Conservation (phyloP, 768 basidiomycete genomes). For the Hygrocybe punicea region DNA sequence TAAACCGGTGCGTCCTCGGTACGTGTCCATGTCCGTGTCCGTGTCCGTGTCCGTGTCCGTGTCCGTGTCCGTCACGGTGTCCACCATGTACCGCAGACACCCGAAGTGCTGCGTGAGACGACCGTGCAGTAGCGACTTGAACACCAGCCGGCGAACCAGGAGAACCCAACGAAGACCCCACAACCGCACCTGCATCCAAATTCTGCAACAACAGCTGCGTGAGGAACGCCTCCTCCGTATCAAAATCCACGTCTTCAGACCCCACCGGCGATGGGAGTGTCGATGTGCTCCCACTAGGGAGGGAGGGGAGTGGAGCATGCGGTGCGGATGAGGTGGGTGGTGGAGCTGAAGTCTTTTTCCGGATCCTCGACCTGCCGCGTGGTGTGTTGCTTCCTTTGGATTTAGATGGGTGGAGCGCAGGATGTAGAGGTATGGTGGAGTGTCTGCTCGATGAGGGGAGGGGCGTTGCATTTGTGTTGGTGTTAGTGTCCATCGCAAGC, state of each 20-base stretch:
- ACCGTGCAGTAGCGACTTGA: no score
- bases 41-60: not conserved
- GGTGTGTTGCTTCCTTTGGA: not conserved
- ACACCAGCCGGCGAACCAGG: not conserved
- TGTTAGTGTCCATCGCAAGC: not conserved
- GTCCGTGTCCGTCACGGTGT: no score
- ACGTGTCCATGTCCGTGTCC: not conserved
- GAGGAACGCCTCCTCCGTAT: conserved; percentile 5
- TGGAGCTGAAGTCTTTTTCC: not conserved
- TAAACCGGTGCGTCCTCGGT: conserved; percentile 1
- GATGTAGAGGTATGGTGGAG: not conserved
- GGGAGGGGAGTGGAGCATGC: not conserved
- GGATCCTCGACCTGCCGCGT: not conserved
- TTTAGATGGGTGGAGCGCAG: not conserved
- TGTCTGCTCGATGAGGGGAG: not conserved
- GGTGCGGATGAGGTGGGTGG: not conserved
- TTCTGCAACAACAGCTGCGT: conserved; percentile 4
- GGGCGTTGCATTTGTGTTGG: no score
- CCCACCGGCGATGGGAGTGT: not conserved
- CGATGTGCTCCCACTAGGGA: not conserved
- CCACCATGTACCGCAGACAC: not conserved
- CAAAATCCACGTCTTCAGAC: conserved; percentile 4
- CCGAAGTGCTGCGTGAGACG: no score
- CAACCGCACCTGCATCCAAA: not conserved
- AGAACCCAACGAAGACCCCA: not conserved